A percentile compares a stretch with the other conserved stretches of the same genome.
Conservation (phyloP, 1,284 basidiomycete genomes). For the Sphagnurus paluster region DNA sequence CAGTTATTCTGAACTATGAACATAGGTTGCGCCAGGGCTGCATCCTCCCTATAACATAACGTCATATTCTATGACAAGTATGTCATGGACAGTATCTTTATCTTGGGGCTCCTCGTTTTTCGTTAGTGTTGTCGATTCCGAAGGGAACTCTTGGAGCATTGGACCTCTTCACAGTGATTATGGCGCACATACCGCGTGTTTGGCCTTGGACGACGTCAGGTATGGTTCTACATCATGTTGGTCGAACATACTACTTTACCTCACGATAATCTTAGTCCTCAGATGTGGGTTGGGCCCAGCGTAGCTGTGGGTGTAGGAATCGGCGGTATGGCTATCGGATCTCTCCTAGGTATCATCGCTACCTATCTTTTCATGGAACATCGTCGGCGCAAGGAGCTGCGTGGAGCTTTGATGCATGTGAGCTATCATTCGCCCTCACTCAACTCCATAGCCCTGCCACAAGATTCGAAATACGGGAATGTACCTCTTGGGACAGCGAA, state of each 20-base stretch:
- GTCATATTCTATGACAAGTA: constrained; percentile 34
- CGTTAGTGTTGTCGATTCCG: constrained; percentile 52
- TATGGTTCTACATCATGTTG: not conserved
- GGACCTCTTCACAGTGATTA: constrained; percentile 54
- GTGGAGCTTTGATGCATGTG: constrained; percentile 15
- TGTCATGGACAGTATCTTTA: constrained; percentile 60
- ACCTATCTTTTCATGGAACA: constrained; percentile 33
- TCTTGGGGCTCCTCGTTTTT: constrained; percentile 58
- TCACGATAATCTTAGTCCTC: constrained; percentile 1
- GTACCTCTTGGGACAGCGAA: too few species aligned
- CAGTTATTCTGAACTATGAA: constrained; percentile 1
- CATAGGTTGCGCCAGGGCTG: constrained; percentile 55
- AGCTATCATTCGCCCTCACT: constrained; percentile 9
- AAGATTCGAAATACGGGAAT: too few species aligned
- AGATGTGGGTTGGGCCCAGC: constrained; percentile 21
- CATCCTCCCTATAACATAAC: constrained; percentile 62
- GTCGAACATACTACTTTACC: not conserved
- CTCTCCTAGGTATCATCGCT: constrained; percentile 35
- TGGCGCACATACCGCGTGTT: constrained; percentile 34
- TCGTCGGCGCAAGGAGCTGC: constrained; percentile 23
- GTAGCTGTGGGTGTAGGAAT: constrained; percentile 41
- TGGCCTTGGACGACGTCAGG: constrained; percentile 24
- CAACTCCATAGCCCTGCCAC: constrained; percentile 4
- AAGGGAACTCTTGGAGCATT: constrained; percentile 51
- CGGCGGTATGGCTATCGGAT: constrained; percentile 44